Evolutionary conservation across 73 alveolate species (phyloP).

Genomic region (Paramecium tetraurelia): DNA sequence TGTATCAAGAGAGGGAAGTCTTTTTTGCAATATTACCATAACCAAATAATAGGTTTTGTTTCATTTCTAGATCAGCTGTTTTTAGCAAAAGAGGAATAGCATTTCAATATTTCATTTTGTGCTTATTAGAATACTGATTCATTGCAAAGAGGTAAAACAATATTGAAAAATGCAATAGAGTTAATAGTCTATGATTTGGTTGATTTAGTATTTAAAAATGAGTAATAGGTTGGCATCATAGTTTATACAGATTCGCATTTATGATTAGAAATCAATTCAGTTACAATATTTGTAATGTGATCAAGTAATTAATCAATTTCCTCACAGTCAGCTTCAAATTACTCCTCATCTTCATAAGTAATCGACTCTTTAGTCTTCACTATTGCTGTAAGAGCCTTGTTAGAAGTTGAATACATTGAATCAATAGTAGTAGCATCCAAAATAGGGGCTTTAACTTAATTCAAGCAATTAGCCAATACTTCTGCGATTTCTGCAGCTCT

Average conservation of each 20-base stretch:
- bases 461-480: not conserved
- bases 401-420: not conserved
- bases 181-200: not conserved
- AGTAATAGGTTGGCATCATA: conserved; percentile 20
- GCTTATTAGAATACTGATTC: conserved; percentile 28
- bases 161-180: conserved; percentile 35
- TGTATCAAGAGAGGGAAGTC: not conserved
- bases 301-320: conserved; percentile 10
- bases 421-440: not conserved
- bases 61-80: conserved; percentile 6
- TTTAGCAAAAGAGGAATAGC: not conserved
- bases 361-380: not conserved
- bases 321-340: conserved; percentile 29
- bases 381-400: not conserved
- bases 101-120: not conserved
- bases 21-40: conserved; percentile 35
- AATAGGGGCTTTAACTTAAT: not conserved
- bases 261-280: conserved; percentile 19
- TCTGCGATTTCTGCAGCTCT: conserved; percentile 38
- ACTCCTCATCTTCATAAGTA: conserved; percentile 14
- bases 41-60: not conserved
- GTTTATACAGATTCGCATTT: not conserved
- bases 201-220: not conserved
- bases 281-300: conserved; percentile 10
- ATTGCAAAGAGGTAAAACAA: conserved; percentile 9